These are phyloP conservation scores for Mucor plumbeus DNA, from an alignment of 371 early-diverging fungal genomes.

Conservation along the genomic window DNA sequence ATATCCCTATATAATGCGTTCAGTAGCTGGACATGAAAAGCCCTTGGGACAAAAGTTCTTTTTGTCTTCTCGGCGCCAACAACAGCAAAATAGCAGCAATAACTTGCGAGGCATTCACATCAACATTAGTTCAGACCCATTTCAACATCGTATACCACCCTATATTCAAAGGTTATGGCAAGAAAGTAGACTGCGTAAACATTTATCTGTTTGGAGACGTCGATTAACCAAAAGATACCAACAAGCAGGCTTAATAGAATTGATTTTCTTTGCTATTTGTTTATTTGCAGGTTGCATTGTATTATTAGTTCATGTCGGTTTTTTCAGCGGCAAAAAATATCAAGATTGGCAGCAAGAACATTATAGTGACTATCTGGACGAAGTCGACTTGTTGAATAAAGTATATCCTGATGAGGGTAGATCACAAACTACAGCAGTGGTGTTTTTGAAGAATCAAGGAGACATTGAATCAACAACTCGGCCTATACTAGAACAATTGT, in stretches of 20 bases:
- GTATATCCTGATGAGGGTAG: conserved; percentile 63
- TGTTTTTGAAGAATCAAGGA: conserved; percentile 31
- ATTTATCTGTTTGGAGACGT: conserved; percentile 21
- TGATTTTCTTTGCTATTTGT: conserved; percentile 10
- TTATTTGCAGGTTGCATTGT: conserved; percentile 35
- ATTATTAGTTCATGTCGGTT: conserved; percentile 47
- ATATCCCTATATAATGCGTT: conserved; percentile 11
- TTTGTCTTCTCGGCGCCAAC: conserved; percentile 26
- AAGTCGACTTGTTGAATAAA: conserved; percentile 55
- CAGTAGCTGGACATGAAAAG: conserved; percentile 17
- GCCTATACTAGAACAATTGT: conserved; percentile 56
- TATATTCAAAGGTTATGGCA: conserved; percentile 55
- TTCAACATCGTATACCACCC: conserved; percentile 55
- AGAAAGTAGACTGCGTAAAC: conserved; percentile 39
- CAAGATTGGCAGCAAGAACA: conserved; percentile 52
- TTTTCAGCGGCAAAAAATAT: conserved; percentile 53
- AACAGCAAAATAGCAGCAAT: conserved; percentile 11
- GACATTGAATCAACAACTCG: conserved; percentile 41
- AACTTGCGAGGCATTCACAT: conserved; percentile 54
- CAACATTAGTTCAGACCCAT: conserved; percentile 59
- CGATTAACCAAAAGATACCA: conserved; percentile 37
- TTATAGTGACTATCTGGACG: conserved; percentile 25
- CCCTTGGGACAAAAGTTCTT: conserved; percentile 9
- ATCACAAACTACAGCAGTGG: conserved; percentile 57
- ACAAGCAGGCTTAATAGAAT: conserved; percentile 30